Evolutionary conservation across 345 rosid genomes (phyloP).

Genomic region (Salix udensis): DNA sequence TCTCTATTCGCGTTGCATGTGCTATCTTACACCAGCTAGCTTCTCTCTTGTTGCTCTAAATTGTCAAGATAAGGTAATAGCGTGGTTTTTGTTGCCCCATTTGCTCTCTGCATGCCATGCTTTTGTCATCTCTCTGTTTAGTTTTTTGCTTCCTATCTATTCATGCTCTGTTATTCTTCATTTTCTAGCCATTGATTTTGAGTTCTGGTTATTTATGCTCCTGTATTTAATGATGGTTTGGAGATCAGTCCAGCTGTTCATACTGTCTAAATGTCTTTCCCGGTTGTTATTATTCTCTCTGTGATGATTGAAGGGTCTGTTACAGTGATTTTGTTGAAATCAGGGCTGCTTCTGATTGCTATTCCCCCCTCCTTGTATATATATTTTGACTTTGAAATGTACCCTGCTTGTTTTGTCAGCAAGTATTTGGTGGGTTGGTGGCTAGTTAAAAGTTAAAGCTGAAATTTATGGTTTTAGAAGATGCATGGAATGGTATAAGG

Average conservation of each 20-base stretch:
- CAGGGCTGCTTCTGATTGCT: neutral
- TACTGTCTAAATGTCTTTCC: neutral
- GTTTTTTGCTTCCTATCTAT: neutral
- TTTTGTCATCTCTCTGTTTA: neutral
- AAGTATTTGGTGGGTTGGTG: slow-evolving; percentile 8
- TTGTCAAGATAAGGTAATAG: neutral
- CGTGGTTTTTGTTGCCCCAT: neutral
- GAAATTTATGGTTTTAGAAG: slow-evolving; percentile 14
- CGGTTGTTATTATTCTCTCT: neutral
- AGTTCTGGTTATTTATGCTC: slow-evolving; percentile 9
- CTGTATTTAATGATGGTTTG: neutral
- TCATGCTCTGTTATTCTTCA: neutral
- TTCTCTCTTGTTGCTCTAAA: neutral
- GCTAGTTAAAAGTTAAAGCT: slow-evolving; percentile 17
- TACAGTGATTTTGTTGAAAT: neutral
- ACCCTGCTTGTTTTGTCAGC: neutral
- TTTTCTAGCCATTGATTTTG: neutral
- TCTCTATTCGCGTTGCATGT: neutral
- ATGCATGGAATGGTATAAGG: neutral
- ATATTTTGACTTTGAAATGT: neutral
- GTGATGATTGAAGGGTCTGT: too few relatives aligned
- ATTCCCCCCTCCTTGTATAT: neutral
- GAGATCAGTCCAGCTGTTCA: neutral
- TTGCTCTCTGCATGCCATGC: neutral
- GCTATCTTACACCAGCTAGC: neutral